Evolutionary conservation across 208 protist species (phyloP).

Genomic region (Crithidia acanthocephali): DNA sequence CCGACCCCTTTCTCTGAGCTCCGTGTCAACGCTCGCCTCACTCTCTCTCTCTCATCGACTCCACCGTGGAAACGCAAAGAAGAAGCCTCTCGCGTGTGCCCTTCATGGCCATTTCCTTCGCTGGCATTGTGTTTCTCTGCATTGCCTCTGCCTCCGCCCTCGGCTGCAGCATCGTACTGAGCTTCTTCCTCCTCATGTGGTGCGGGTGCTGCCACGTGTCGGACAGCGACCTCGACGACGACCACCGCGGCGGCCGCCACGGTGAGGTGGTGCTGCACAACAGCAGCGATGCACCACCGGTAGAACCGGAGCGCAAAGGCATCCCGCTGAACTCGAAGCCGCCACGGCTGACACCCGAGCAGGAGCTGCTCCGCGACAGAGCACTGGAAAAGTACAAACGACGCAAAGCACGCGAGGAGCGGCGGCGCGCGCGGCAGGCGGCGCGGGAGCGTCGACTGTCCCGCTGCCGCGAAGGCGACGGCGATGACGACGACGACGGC

Average conservation of each 20-base stretch:
- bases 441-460: constrained; percentile 14
- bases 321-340: constrained; percentile 43
- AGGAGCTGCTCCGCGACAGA: constrained; percentile 34
- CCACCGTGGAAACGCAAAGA: not conserved
- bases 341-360: constrained; percentile 31
- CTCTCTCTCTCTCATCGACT: not conserved
- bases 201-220: constrained; percentile 14
- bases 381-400: constrained; percentile 39
- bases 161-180: constrained; percentile 8
- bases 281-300: not conserved
- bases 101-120: constrained; percentile 8
- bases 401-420: constrained; percentile 28
- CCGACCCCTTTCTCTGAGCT: not conserved
- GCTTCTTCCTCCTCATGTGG: constrained; percentile 13
- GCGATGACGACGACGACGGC: not conserved
- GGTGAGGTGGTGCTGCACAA: not conserved
- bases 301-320: constrained; percentile 27
- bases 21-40: not conserved
- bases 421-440: constrained; percentile 13
- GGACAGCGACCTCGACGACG: constrained; percentile 2
- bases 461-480: constrained; percentile 20
- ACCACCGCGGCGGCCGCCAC: not conserved
- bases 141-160: not conserved
- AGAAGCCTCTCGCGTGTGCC: not conserved
- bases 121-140: constrained; percentile 4